Evolutionary conservation across 345 rosid genomes (phyloP), one percentile per base, ranked within the genome.

Genomic region (Eucalyptus curtisii): DNA sequence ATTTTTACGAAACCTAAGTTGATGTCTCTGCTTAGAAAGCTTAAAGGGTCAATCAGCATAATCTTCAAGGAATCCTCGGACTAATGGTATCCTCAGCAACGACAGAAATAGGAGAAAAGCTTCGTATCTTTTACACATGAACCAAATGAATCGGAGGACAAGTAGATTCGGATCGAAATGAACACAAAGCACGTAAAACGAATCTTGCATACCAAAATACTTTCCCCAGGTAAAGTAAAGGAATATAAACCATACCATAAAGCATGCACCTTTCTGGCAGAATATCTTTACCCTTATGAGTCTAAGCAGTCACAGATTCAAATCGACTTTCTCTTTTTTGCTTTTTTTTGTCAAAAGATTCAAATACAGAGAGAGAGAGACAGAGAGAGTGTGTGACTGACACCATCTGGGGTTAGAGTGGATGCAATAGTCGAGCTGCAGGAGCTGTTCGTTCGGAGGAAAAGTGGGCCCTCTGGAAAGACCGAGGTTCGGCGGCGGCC

Each of bases 371-470:
- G 31, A 53, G 52, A 64, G 76, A 4, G 37, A 66, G 64, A 37
- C 40, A 24, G 82, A 68, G 53, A 86, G 31, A 88, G 84, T 89
- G 86, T 92, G 92, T 87, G 90, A 96, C 98, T 95, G 88, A 97
- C 99, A 92, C 99, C 99, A 98, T 48, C 97, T 88, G 87, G 99
- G 99, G 87, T 98, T 98, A 89, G 99, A 97, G 91, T 97, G 96
- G 99, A 98, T 98, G 99, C 99, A 98, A 90, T 92, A 98, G 88
- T 96, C 94, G 88, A 98, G 98, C 84, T 96, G 99, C 88, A 91
- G 96, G 89, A 98, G 99, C 91, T 96, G 99, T 93, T 98, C 99
- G 14, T 93, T 93, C 14, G 99, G 99, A 88, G 94, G 48, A 97
- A 97, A 98, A 87, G 82, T 91, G 86, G 99, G 92, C 37, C 99